These are phyloP conservation scores for Serendipita sp. DNA, from an alignment of 768 basidiomycete species.

Conservation along the genomic window DNA sequence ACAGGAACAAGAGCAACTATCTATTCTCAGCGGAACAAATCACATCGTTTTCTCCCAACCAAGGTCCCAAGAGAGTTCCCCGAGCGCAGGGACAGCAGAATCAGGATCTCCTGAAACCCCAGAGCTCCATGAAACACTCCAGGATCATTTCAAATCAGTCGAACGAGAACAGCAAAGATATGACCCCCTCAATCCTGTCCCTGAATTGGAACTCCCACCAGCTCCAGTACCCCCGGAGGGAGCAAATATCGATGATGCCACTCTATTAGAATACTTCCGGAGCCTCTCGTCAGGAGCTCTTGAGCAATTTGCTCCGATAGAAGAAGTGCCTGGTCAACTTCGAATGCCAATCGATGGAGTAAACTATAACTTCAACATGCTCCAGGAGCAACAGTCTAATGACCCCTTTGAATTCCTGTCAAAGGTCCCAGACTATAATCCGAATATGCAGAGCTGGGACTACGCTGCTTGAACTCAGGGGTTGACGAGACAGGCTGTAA, in stretches of 20 bases:
- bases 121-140: neutral
- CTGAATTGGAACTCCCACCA: neutral
- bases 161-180: constrained; percentile 1
- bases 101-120: neutral
- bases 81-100: neutral
- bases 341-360: constrained; percentile 2
- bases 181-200: neutral
- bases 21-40: neutral
- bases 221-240: neutral
- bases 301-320: neutral
- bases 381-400: neutral
- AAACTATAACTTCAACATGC: neutral
- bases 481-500: neutral
- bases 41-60: neutral
- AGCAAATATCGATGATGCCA: neutral
- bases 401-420: constrained; percentile 4
- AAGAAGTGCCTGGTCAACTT: neutral
- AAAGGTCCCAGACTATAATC: neutral
- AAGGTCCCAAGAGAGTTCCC: neutral
- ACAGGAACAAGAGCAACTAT: neutral
- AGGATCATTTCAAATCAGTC: neutral
- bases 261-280: neutral
- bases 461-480: neutral
- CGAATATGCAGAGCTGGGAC: neutral
- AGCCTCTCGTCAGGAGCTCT: neutral